Base-by-base conservation (phyloP, 805 yeast genomes). In the Metschnikowia arizonensis region DNA sequence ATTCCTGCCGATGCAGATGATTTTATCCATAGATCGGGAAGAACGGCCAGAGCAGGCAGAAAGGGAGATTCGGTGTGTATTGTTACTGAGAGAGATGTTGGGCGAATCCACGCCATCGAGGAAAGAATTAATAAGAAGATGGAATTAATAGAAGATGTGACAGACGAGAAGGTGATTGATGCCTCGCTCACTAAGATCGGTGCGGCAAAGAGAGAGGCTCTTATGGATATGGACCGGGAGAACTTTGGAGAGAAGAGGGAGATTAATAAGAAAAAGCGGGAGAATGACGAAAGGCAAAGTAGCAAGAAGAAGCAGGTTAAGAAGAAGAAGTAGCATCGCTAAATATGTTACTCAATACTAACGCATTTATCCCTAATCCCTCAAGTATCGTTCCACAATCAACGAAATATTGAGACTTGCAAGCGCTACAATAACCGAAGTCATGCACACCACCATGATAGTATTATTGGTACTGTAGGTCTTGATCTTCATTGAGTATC, bases 41-140 rank as follows among this genome's bases (percentile, higher is more conserved):
- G 99, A 79, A 91, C 99, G 10, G 99, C 98, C 8, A 85, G 99
- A 77, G 98, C 98, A 2, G 98, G 98, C 2, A 76, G 95, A 56
- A 68, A 71, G 41, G 99, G 99, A 68, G 88, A 81, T 51, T 78
- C 95, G 5, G 71, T 93, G 1, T 79, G 93, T 11, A 75, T 93
- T 47, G 85, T 93, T 3, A 80, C 95, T 1, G 96, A 90, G 56
- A 80, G 84, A 48, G 99, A 91, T 61, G 82, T 93, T 11, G 76
- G 73, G 21, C 76, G 98, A 57, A 76, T 93, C 5, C 77, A 85
- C 50, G 83, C 91, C 5, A 91, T 93, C 44, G 99, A 93, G 62
- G 88, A 81, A 44, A 76, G 97, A 54, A 85, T 88, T 33, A 82
- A 81, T 36, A 76, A 78, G 51, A 85, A 88, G 61, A 83, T 93